Evolutionary conservation across 768 basidiomycete species (phyloP), one percentile per base, ranked within the genome.

Genomic region (Podaxis sp.): DNA sequence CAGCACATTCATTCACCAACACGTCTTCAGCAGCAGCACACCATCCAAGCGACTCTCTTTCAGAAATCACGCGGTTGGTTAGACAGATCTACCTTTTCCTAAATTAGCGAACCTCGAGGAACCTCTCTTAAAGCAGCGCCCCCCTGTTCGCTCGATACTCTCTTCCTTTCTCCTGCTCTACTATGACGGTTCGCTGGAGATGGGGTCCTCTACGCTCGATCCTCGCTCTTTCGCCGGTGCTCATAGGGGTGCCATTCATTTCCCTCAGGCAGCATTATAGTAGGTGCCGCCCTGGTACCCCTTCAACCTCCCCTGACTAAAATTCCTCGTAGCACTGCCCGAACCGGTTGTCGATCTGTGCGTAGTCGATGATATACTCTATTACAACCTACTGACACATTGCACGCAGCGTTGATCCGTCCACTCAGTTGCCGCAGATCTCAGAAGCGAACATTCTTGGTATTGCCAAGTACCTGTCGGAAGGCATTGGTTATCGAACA

Each of bases 401-500:
- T 15, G 50, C 51, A 20, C 36, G 6, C 64, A 80, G 81, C 55
- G 73, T 69, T 38, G 71, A 91, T 71, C 80, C 87, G 4, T 62
- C 68, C 11, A 91, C 87, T 0, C 75, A 78, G 37, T 73, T 86
- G 2, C 88, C 90, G 3, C 88, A 90, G 68, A 83, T 91, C 26
- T 91, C 90, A 0, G 91, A 93, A 72, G 70, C 82, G 0, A 83
- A 82, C 13, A 89, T 93, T 56, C 82, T 92, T 2, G 79, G 77
- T 5, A 77, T 86, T 51, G 84, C 87, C 2, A 85, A 82, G 66
- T 74, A 87, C 63, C 83, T 94, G 6, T 93, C 94, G 0, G 94
- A 95, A 70, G 87, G 85, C 4, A 93, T 95, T 51, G 96, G 95
- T 1, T 98, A 87, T 75, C 82, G 96, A 53, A 97, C 92, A 0